Evolutionary conservation across 495 filamentous ascomycete species (phyloP).

Genomic region (Talaromyces adpressus): DNA sequence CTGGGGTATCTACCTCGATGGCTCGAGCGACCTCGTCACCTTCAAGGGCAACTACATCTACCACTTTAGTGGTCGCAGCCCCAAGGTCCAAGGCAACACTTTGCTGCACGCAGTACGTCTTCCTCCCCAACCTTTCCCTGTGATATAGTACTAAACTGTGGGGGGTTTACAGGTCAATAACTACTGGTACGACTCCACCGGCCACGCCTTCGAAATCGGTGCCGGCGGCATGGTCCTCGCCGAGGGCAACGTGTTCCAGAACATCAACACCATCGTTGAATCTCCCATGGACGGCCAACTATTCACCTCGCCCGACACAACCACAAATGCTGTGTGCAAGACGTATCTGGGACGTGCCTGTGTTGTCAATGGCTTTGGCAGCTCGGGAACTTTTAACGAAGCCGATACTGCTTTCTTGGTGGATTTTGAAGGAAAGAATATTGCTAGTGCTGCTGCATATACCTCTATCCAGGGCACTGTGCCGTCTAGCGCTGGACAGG

Average conservation of each 20-base stretch:
- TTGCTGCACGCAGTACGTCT: constrained; percentile 16
- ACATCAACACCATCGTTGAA: neutral
- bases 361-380: neutral
- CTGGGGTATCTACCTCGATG: neutral
- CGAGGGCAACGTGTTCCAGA: neutral
- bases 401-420: neutral
- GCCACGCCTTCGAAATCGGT: neutral
- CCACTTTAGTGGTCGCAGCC: constrained; percentile 33
- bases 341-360: neutral
- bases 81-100: constrained; percentile 37
- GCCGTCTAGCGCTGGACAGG: neutral
- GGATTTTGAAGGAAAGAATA: neutral
- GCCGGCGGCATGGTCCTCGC: neutral
- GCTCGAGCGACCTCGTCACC: constrained; percentile 30
- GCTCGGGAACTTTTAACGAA: neutral
- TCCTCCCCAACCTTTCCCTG: no score
- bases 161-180: neutral
- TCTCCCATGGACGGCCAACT: neutral
- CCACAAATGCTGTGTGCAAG: neutral
- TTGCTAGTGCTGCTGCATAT: neutral
- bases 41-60: constrained; percentile 43
- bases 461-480: neutral
- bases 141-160: neutral
- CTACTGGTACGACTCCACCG: neutral
- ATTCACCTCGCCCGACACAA: neutral